A percentile compares a stretch with the other conserved stretches of the same genome.
Conservation (phyloP, 2,329 filamentous ascomycete genomes). For the Colletotrichum kahawae region DNA sequence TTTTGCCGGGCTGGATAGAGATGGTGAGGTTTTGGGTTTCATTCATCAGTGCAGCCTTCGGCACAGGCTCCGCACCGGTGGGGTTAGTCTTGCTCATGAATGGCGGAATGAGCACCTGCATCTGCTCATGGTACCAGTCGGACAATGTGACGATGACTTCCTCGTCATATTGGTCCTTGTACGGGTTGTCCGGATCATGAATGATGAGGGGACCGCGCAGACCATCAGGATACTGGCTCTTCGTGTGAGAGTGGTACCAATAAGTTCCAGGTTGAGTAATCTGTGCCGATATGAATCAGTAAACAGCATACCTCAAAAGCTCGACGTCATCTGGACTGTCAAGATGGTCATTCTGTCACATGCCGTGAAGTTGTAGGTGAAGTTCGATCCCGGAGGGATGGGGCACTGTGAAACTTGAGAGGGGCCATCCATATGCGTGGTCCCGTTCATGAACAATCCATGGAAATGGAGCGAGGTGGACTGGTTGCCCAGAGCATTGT, state of each 20-base stretch:
- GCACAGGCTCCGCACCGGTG: slow-evolving; percentile 68
- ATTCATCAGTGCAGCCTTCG: slow-evolving; percentile 73
- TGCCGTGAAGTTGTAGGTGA: slow-evolving; percentile 75
- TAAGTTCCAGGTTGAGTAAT: slow-evolving; percentile 70
- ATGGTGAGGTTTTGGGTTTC: slow-evolving; percentile 68
- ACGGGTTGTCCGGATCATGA: slow-evolving; percentile 66
- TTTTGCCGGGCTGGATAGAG: slow-evolving; percentile 68
- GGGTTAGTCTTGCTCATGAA: slow-evolving; percentile 62
- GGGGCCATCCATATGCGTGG: slow-evolving; percentile 74
- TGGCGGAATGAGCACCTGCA: slow-evolving; percentile 47
- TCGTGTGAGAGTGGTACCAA: slow-evolving; percentile 78
- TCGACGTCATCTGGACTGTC: fast-evolving
- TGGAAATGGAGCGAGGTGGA: slow-evolving; percentile 72
- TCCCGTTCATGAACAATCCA: slow-evolving; percentile 72
- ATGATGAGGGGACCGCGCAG: slow-evolving; percentile 68
- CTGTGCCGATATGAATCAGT: slow-evolving; percentile 49
- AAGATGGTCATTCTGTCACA: slow-evolving; percentile 26
- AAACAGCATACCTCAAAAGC: background rate
- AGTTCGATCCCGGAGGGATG: slow-evolving; percentile 66
- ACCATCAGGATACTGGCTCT: slow-evolving; percentile 74
- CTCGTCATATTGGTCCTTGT: slow-evolving; percentile 61
- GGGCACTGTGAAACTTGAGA: slow-evolving; percentile 69
- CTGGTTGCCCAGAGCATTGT: slow-evolving; percentile 67
- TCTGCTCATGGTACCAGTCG: slow-evolving; percentile 73
- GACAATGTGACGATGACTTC: slow-evolving; percentile 69